phyloP scores from a whole-genome alignment of 495 filamentous ascomycete species.

The Aspergillus bridgeri region DNA sequence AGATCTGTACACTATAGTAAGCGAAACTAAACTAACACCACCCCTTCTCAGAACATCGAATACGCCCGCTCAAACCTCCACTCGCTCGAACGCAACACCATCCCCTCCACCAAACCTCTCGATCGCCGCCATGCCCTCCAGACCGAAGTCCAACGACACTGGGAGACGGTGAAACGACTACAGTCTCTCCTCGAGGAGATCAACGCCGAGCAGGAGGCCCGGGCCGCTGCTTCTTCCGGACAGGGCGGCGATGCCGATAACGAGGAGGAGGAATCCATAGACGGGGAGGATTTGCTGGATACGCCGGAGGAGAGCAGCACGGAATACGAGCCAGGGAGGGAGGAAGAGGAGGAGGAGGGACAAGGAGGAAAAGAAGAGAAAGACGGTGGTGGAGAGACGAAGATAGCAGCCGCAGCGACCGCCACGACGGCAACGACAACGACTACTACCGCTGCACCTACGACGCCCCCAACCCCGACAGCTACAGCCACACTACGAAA shows the following conservation, averaged over 20 bases:
- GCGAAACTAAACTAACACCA: too few species aligned
- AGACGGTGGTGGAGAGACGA: not conserved
- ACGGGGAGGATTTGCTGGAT: conserved; percentile 35
- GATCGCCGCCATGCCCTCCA: conserved; percentile 64
- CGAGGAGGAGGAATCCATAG: conserved; percentile 33
- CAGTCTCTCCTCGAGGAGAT: conserved; percentile 56
- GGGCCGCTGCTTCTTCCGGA: conserved; percentile 2
- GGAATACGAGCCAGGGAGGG: conserved; percentile 2
- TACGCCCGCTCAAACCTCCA: conserved; percentile 74
- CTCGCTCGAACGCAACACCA: conserved; percentile 70
- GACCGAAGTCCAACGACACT: conserved; percentile 60
- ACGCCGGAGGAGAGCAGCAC: conserved; percentile 27
- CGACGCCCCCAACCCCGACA: conserved; percentile 9
- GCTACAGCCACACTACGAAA: conserved; percentile 30
- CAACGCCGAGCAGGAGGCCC: conserved; percentile 20
- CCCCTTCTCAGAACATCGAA: conserved; percentile 64
- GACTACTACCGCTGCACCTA: conserved; percentile 15
- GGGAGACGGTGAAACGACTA: conserved; percentile 61
- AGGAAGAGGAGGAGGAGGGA: conserved; percentile 4
- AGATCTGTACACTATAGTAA: too few species aligned
- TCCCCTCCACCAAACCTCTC: conserved; percentile 59
- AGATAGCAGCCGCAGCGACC: not conserved
- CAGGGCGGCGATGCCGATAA: conserved; percentile 18
- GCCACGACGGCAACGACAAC: conserved; percentile 17
- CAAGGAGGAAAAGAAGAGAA: not conserved